Conservation (phyloP, 2,329 filamentous ascomycete species). For the Epichloe typhina region DNA sequence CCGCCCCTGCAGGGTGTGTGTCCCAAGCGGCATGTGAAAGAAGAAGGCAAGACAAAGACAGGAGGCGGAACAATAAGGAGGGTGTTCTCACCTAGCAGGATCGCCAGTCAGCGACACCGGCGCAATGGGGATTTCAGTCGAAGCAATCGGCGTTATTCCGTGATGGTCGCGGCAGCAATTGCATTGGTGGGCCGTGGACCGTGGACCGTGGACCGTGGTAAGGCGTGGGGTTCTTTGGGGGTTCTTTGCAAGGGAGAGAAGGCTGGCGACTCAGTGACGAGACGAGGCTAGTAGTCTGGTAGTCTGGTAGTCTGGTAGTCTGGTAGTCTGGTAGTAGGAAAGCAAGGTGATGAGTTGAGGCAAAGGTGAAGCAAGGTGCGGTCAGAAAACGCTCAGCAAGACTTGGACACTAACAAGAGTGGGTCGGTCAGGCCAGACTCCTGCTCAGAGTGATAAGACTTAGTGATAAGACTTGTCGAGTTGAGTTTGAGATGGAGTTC, state of each 20-base stretch:
- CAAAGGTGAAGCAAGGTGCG: background rate
- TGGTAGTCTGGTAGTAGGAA: background rate
- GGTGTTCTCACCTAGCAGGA: slow-evolving; percentile 1
- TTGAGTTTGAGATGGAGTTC: too few species aligned
- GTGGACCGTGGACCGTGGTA: slow-evolving; percentile 1
- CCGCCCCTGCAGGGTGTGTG: background rate
- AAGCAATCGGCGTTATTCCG: slow-evolving; percentile 9
- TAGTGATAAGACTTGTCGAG: too few species aligned
- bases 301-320: background rate
- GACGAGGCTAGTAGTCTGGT: background rate
- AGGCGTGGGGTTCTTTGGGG: slow-evolving; percentile 5
- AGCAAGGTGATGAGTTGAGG: background rate
- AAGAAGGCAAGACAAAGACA: background rate
- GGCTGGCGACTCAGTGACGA: slow-evolving; percentile 4
- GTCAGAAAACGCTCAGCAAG: background rate
- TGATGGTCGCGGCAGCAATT: slow-evolving; percentile 5
- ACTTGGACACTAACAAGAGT: background rate
- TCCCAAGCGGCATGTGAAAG: background rate
- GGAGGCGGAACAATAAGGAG: background rate
- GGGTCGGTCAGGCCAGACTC: background rate
- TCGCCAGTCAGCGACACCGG: background rate
- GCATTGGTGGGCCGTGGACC: slow-evolving; percentile 5
- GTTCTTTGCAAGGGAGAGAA: background rate
- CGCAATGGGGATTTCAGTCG: slow-evolving; percentile 4
- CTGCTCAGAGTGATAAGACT: too few species aligned